These are phyloP conservation scores for Globisporangium yorkense DNA, from an alignment of 352 stramenopile species.

Conservation along the genomic window DNA sequence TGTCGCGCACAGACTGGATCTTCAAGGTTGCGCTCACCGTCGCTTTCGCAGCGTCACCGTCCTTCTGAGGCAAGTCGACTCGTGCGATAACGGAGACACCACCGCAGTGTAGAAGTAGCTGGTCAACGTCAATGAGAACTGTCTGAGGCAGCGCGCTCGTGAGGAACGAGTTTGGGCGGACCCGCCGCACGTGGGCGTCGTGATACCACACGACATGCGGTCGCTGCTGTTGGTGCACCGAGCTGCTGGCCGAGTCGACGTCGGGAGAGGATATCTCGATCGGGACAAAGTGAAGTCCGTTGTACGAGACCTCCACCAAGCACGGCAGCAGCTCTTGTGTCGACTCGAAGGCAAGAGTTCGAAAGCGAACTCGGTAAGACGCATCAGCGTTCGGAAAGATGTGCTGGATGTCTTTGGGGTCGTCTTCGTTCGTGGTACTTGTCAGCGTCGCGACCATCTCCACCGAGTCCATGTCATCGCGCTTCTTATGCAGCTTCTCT, in stretches of 20 bases:
- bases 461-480: neutral
- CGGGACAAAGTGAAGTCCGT: constrained; percentile 37
- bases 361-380: constrained; percentile 16
- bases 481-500: neutral
- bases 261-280: constrained; percentile 17
- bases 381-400: neutral
- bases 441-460: neutral
- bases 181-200: constrained; percentile 26
- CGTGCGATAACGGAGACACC: constrained; percentile 11
- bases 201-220: constrained; percentile 42
- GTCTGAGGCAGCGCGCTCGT: constrained; percentile 24
- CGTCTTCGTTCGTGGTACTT: neutral
- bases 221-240: constrained; percentile 5
- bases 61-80: constrained; percentile 5
- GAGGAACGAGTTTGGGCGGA: constrained; percentile 54
- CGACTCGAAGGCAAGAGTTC: constrained; percentile 18
- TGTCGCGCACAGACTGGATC: constrained; percentile 17
- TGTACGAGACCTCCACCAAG: constrained; percentile 52
- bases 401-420: neutral
- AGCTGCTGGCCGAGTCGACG: neutral
- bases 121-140: constrained; percentile 33
- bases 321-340: constrained; percentile 22
- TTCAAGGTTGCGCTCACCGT: constrained; percentile 15
- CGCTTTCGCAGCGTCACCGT: constrained; percentile 7
- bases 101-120: constrained; percentile 15